These are phyloP conservation scores for Ramalina intermedia DNA, from an alignment of 495 filamentous ascomycete genomes.

Conservation along the genomic window DNA sequence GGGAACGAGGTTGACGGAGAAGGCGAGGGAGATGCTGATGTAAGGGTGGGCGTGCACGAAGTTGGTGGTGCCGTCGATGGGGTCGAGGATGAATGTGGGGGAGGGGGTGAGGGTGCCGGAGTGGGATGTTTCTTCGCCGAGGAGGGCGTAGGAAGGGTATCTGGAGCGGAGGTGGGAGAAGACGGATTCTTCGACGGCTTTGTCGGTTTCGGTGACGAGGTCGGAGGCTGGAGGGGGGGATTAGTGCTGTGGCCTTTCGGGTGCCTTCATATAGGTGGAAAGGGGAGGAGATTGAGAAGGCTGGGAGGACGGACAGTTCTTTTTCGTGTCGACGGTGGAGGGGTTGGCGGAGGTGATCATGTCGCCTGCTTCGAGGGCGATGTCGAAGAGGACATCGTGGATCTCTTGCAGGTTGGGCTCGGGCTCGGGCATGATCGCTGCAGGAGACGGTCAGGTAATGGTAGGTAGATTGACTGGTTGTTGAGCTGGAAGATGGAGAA, in stretches of 20 bases:
- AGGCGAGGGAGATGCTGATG: slow-evolving; percentile 64
- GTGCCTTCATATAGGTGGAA: neutral
- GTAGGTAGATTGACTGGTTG: too few relatives aligned
- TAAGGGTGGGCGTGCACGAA: slow-evolving; percentile 54
- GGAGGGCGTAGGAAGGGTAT: slow-evolving; percentile 51
- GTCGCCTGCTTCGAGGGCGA: slow-evolving; percentile 65
- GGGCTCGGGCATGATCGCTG: neutral
- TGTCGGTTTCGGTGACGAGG: slow-evolving; percentile 70
- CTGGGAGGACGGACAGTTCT: slow-evolving; percentile 51
- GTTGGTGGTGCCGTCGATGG: slow-evolving; percentile 74
- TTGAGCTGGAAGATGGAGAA: too few relatives aligned
- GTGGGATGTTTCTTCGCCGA: slow-evolving; percentile 67
- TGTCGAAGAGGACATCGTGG: slow-evolving; percentile 57
- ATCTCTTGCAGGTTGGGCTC: slow-evolving; percentile 56
- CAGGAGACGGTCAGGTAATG: too few relatives aligned
- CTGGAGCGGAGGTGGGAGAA: slow-evolving; percentile 34
- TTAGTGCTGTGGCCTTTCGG: neutral
- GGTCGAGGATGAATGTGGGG: slow-evolving; percentile 72
- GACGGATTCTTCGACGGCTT: slow-evolving; percentile 58
- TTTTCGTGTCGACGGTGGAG: slow-evolving; percentile 53
- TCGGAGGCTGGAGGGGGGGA: slow-evolving; percentile 40
- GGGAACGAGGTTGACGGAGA: slow-evolving; percentile 43
- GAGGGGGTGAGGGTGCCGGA: slow-evolving; percentile 41
- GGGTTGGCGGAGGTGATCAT: slow-evolving; percentile 72
- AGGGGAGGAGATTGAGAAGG: neutral